Percentiles rank a stretch among this genome's conserved stretches.
Conservation (phyloP, 257 asterid species). For the Solanum megistacrolobum region DNA sequence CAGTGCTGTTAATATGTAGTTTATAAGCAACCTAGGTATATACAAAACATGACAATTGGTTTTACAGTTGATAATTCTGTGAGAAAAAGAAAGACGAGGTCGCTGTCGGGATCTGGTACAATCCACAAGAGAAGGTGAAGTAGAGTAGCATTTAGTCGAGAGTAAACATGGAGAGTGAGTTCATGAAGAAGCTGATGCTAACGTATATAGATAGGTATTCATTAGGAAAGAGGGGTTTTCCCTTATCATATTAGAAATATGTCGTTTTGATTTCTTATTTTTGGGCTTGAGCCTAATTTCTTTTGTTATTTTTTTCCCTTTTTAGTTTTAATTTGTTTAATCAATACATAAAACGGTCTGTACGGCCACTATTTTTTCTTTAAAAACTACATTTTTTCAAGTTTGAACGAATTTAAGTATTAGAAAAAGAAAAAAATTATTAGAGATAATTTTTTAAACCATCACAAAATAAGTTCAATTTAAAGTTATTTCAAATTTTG, state of each 20-base stretch:
- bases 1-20: neutral
- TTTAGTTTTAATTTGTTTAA: too few species aligned
- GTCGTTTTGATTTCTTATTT: neutral
- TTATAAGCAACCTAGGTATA: too few species aligned
- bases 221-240: neutral
- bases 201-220: neutral
- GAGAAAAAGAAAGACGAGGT: neutral
- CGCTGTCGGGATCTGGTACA: neutral
- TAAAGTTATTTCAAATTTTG: too few species aligned
- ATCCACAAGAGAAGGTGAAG: neutral
- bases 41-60: neutral
- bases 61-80: neutral
- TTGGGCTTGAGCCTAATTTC: too few species aligned
- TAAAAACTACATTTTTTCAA: too few species aligned
- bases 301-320: too few species aligned
- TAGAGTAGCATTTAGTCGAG: neutral
- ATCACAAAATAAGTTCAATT: too few species aligned
- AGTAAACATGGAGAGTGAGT: neutral
- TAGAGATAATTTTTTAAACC: too few species aligned
- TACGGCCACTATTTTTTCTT: too few species aligned
- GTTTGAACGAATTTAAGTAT: too few species aligned
- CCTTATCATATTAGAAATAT: neutral
- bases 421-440: too few species aligned
- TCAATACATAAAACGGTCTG: too few species aligned
- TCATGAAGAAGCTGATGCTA: neutral